Evolutionary conservation across 75 land plant species (phyloP).

Genomic region (Cupressus sempervirens): DNA sequence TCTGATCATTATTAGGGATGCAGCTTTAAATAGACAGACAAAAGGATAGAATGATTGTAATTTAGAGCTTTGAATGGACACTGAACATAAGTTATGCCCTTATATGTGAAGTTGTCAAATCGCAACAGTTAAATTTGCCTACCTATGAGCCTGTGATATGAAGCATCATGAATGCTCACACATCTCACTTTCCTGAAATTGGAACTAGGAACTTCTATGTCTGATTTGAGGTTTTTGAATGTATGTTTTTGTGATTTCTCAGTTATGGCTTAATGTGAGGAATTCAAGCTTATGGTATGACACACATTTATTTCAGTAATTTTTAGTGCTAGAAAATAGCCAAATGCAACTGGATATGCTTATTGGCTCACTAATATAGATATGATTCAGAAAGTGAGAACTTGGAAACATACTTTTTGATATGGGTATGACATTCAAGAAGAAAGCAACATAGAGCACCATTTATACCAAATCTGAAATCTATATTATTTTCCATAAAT

Average conservation of each 20-base stretch:
- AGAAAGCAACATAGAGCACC: neutral
- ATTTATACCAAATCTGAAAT: neutral
- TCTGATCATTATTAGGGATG: neutral
- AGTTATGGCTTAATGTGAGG: neutral
- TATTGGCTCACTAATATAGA: neutral
- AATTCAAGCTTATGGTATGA: neutral
- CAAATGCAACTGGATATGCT: neutral
- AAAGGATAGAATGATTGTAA: neutral
- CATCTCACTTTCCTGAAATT: neutral
- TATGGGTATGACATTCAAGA: neutral
- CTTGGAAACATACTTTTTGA: neutral
- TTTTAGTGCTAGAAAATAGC: neutral
- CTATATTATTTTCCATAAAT: neutral
- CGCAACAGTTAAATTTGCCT: neutral
- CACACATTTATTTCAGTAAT: neutral
- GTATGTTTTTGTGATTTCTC: neutral
- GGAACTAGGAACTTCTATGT: neutral
- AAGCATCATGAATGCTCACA: neutral
- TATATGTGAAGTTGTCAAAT: neutral
- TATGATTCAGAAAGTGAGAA: neutral
- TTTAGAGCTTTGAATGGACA: neutral
- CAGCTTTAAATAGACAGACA: neutral
- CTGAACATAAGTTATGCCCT: neutral
- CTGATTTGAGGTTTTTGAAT: neutral
- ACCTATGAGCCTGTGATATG: neutral